Evolutionary conservation across 2,329 filamentous ascomycete genomes (phyloP).

Genomic region (Trichoderma aggressivum): DNA sequence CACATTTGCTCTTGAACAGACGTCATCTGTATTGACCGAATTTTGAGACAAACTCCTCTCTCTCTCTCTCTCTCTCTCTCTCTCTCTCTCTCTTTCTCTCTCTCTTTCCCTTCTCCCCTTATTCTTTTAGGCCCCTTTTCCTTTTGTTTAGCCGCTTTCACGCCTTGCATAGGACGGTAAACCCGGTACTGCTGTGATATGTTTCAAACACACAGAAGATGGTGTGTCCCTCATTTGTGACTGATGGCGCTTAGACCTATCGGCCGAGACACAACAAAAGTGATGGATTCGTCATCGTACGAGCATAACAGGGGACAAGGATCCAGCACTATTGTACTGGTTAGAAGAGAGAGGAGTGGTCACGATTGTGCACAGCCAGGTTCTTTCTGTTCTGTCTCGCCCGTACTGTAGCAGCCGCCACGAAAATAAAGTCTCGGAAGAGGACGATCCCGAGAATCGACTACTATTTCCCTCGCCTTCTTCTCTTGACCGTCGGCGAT

Average conservation of each 20-base stretch:
- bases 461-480: not conserved
- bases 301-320: not conserved
- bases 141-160: not conserved
- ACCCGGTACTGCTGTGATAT: not conserved
- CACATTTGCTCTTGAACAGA: not conserved
- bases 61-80: not conserved
- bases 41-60: not conserved
- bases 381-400: not conserved
- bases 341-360: not conserved
- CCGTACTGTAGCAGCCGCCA: not conserved
- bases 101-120: not conserved
- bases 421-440: not conserved
- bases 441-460: not conserved
- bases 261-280: not conserved
- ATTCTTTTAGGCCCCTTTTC: not conserved
- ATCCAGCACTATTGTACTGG: not conserved
- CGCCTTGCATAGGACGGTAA: too few species aligned
- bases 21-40: not conserved
- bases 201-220: not conserved
- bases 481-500: not conserved
- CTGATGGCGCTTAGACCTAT: not conserved
- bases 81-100: not conserved
- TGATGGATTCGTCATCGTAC: not conserved
- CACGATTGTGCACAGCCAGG: not conserved
- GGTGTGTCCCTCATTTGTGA: not conserved